A percentile compares a stretch with the other conserved stretches of the same genome.
Evolutionary conservation across 805 yeast genomes (phyloP).

Genomic region (Scheffersomyces ergatensis): DNA sequence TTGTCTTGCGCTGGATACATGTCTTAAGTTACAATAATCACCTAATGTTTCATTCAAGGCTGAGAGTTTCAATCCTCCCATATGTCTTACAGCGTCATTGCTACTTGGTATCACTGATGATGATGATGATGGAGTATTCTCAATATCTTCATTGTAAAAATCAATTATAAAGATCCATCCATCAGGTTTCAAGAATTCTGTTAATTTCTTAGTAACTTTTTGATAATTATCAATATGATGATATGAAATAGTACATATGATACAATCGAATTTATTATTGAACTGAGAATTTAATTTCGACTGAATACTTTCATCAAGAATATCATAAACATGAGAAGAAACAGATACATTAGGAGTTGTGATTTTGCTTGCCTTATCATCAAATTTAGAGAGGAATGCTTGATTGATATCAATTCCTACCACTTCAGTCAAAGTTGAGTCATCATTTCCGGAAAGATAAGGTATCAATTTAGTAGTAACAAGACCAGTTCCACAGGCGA

Average conservation of each 20-base stretch:
- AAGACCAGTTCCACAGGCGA: conserved; percentile 45
- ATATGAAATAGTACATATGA: conserved; percentile 34
- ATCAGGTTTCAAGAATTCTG: conserved; percentile 27
- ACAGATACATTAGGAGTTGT: conserved; percentile 1
- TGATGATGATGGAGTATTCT: not conserved
- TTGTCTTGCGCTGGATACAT: conserved; percentile 21
- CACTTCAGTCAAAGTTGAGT: conserved; percentile 12
- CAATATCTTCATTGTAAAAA: conserved; percentile 36
- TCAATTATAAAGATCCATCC: conserved; percentile 38
- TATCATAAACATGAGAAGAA: conserved; percentile 19
- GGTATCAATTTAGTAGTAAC: conserved; percentile 30
- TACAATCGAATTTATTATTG: conserved; percentile 25
- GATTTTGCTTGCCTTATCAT: conserved; percentile 7
- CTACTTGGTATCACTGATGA: conserved; percentile 2
- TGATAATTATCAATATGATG: conserved; percentile 37
- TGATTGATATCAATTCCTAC: conserved; percentile 38
- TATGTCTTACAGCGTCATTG: conserved; percentile 21
- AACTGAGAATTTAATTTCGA: conserved; percentile 12
- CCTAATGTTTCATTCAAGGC: conserved; percentile 19
- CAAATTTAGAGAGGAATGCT: conserved; percentile 15
- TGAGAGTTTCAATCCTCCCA: conserved; percentile 30
- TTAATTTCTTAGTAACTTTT: conserved; percentile 26
- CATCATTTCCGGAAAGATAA: conserved; percentile 15
- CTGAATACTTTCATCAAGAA: conserved; percentile 15
- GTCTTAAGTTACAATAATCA: conserved; percentile 15